Conservation (phyloP, 2,329 filamentous ascomycete species). For the Emergomyces pasteurianus region DNA sequence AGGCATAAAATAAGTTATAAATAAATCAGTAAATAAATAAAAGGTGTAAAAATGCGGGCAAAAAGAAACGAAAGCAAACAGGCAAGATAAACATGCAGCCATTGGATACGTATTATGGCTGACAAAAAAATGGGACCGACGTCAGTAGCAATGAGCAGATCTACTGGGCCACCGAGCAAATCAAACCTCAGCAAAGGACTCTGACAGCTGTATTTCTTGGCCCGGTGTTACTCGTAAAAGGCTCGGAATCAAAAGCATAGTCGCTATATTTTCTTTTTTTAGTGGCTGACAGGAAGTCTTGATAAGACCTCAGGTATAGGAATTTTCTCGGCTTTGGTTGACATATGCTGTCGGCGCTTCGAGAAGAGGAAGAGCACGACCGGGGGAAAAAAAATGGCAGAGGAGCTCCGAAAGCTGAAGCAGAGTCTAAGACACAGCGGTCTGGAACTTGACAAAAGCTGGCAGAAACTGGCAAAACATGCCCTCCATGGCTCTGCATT, state of each 20-base stretch:
- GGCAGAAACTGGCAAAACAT: not conserved
- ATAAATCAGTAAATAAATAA: not conserved
- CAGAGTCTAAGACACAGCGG: not conserved
- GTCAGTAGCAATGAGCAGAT: not conserved
- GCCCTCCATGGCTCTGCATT: too few relatives aligned
- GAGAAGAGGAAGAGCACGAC: too few relatives aligned
- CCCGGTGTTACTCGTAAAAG: not conserved
- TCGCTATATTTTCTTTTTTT: not conserved
- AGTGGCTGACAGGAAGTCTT: not conserved
- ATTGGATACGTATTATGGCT: not conserved
- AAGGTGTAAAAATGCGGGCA: too few relatives aligned
- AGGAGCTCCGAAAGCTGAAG: not conserved
- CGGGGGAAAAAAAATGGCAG: too few relatives aligned
- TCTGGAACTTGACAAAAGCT: not conserved
- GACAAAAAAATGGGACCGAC: not conserved
- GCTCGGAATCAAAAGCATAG: not conserved
- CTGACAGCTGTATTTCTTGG: not conserved
- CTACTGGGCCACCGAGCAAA: not conserved
- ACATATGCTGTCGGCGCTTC: too few relatives aligned
- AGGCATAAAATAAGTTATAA: not conserved
- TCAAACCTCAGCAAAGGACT: not conserved
- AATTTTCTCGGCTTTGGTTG: not conserved
- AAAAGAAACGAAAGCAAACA: too few relatives aligned
- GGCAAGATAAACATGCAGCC: not conserved
- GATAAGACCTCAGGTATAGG: not conserved